Conservation (phyloP, 2,329 filamentous ascomycete genomes). For the Aureobasidium subglaciale region DNA sequence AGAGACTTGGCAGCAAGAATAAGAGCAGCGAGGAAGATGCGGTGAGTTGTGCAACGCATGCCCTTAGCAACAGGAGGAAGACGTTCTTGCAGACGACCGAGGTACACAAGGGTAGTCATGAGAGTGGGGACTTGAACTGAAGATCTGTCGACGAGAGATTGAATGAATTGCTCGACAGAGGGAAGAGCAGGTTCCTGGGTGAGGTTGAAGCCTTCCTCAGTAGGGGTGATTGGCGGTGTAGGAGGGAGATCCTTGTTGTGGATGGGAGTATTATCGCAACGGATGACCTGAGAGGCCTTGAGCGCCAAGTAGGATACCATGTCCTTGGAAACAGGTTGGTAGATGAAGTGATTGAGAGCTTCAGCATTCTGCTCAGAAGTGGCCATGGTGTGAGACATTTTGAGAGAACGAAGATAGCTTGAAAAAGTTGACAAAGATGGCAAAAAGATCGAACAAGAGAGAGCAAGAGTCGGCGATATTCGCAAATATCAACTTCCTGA, state of each 20-base stretch:
- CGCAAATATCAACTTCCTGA: constrained; percentile 22
- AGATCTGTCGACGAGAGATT: constrained; percentile 79
- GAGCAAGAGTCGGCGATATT: constrained; percentile 14
- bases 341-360: constrained; percentile 75
- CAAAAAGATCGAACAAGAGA: constrained; percentile 5
- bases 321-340: constrained; percentile 62
- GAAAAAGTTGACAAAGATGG: not conserved
- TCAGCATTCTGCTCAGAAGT: constrained; percentile 54
- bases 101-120: constrained; percentile 94
- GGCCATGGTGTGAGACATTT: constrained; percentile 40
- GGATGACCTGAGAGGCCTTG: constrained; percentile 70
- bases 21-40: constrained; percentile 87
- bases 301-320: constrained; percentile 73
- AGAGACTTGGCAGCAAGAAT: constrained; percentile 92
- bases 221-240: constrained; percentile 54
- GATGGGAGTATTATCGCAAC: constrained; percentile 54
- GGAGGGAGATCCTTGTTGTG: constrained; percentile 45
- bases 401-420: constrained; percentile 17
- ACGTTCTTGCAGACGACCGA: constrained; percentile 72
- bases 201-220: constrained; percentile 37
- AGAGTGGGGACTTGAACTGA: constrained; percentile 96
- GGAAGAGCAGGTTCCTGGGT: constrained; percentile 51
- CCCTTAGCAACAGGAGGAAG: constrained; percentile 93
- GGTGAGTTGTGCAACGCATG: constrained; percentile 91
- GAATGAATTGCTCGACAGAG: constrained; percentile 83